Conservation (phyloP, 176 grass and related monocot genomes). For the Tillandsia fasciculata region DNA sequence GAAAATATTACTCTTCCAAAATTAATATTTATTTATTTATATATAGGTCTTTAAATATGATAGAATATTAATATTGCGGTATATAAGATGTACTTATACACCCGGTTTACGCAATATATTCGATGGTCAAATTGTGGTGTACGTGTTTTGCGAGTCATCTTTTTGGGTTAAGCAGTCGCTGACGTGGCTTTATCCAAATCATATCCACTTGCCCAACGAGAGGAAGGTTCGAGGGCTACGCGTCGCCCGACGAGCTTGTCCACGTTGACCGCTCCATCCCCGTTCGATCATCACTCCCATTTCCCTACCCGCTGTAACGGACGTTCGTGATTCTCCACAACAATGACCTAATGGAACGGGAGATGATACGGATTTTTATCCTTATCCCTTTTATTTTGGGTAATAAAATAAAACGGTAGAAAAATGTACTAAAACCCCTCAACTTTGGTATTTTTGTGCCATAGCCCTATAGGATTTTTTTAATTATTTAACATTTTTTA, state of each 20-base stretch:
- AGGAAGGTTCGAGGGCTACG: neutral
- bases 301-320: neutral
- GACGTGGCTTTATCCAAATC: neutral
- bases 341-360: neutral
- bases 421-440: too few species aligned
- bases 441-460: too few species aligned
- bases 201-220: neutral
- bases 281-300: neutral
- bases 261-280: neutral
- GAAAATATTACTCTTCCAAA: too few species aligned
- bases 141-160: neutral
- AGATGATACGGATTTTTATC: neutral
- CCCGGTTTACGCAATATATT: neutral
- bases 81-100: too few species aligned
- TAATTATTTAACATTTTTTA: too few species aligned
- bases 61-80: too few species aligned
- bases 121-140: neutral
- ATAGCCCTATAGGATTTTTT: too few species aligned
- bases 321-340: neutral
- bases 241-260: neutral
- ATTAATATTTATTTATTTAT: too few species aligned
- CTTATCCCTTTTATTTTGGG: neutral
- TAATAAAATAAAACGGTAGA: neutral
- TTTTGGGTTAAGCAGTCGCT: neutral
- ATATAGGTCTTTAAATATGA: too few species aligned